A percentile compares a stretch with the other conserved stretches of the same genome.
Conservation (phyloP, 2,329 filamentous ascomycete species). For the Sporothrix inflata region DNA sequence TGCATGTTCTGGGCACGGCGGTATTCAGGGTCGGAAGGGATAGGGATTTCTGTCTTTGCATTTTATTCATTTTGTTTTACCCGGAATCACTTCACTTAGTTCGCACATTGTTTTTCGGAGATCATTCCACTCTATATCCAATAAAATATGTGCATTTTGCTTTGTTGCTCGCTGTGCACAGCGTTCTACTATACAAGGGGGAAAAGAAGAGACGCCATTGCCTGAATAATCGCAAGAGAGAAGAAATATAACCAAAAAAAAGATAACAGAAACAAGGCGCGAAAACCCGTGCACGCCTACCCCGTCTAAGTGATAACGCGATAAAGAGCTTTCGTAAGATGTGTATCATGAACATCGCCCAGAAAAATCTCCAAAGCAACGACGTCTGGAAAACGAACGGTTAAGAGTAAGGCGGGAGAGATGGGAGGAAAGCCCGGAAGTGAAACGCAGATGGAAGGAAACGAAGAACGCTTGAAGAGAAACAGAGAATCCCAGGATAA, state of each 20-base stretch:
- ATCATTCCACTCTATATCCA: conserved; percentile 20
- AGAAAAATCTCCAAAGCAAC: conserved; percentile 1
- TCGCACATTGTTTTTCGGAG: neutral
- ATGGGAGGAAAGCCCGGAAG: neutral
- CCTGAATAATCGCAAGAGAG: neutral
- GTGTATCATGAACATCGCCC: conserved; percentile 5
- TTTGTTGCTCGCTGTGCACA: conserved; percentile 12
- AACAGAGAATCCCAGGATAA: neutral
- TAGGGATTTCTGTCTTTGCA: neutral
- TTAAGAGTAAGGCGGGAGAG: neutral
- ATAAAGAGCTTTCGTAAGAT: conserved; percentile 15
- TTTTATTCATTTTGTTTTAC: neutral
- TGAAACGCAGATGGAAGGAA: neutral
- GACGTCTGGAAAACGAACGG: neutral
- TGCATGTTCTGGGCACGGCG: neutral
- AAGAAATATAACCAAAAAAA: neutral
- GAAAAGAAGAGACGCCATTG: neutral
- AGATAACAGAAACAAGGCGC: neutral
- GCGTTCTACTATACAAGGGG: neutral
- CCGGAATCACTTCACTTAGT: neutral
- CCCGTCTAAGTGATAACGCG: conserved; percentile 10
- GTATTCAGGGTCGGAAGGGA: conserved; percentile 13
- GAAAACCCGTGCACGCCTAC: neutral
- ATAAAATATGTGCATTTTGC: conserved; percentile 12
- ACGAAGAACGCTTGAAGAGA: neutral